A percentile compares a stretch with the other conserved stretches of the same genome.
These are phyloP conservation scores for Escovopsis sp. DNA, from an alignment of 2,329 filamentous ascomycete genomes.

Conservation along the genomic window DNA sequence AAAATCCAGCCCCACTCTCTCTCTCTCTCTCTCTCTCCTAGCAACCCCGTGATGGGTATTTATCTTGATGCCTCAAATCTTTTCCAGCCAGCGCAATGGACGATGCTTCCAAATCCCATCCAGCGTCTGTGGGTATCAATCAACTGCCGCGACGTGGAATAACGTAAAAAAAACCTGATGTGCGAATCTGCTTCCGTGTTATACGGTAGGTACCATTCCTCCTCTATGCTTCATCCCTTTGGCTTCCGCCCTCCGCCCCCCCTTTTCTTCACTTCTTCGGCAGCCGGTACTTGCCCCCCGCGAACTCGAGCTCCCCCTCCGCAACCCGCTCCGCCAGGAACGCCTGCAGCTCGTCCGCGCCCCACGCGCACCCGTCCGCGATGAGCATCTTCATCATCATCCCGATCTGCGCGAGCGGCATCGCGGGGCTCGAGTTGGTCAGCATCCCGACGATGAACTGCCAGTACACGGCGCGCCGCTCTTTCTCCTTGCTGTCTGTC, in stretches of 20 bases:
- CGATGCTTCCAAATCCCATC: too few species aligned
- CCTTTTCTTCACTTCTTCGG: conserved; percentile 44
- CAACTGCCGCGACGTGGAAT: too few species aligned
- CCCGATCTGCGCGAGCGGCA: conserved; percentile 67
- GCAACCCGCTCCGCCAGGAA: conserved; percentile 69
- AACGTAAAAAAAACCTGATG: too few species aligned
- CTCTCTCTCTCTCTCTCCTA: too few species aligned
- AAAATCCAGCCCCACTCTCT: too few species aligned
- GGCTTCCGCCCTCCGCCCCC: not conserved
- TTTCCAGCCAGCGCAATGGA: too few species aligned
- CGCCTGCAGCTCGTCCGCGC: conserved; percentile 72
- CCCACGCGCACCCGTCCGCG: conserved; percentile 76
- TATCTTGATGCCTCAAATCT: too few species aligned
- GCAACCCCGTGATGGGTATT: too few species aligned
- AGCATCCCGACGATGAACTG: conserved; percentile 92
- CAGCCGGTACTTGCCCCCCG: conserved; percentile 55
- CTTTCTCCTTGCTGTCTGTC: conserved; percentile 50
- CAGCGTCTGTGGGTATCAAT: too few species aligned
- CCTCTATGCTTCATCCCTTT: not conserved
- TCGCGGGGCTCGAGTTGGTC: conserved; percentile 69
- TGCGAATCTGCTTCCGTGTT: not conserved
- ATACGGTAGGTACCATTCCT: too few species aligned
- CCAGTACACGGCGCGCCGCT: conserved; percentile 57
- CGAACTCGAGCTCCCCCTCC: conserved; percentile 53
- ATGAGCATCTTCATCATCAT: conserved; percentile 96